phyloP scores from a whole-genome alignment of 371 early-diverging fungal genomes.

The Mucor sp. region DNA sequence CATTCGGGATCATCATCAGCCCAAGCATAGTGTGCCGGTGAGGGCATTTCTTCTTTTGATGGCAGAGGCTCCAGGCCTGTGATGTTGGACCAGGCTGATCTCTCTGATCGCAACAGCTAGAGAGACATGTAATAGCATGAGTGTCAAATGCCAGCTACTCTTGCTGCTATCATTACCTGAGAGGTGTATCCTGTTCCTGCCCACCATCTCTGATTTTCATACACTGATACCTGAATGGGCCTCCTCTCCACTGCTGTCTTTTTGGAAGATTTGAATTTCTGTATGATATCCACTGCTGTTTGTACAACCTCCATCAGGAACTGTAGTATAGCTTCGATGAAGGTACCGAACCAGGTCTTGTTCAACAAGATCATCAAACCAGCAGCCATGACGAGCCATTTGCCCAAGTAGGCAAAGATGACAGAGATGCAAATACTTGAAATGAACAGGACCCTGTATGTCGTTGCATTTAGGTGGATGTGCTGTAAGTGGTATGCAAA shows the following conservation, averaged over 20 bases:
- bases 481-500: conserved; percentile 40
- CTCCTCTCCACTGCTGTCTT: conserved; percentile 10
- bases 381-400: conserved; percentile 14
- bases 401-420: conserved; percentile 6
- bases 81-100: conserved; percentile 45
- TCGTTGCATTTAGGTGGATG: conserved; percentile 13
- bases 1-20: conserved; percentile 31
- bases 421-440: conserved; percentile 1
- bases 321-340: conserved; percentile 11
- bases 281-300: conserved; percentile 17
- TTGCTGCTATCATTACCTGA: conserved; percentile 29
- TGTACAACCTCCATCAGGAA: conserved; percentile 32
- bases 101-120: conserved; percentile 23
- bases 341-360: conserved; percentile 42
- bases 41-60: conserved; percentile 40
- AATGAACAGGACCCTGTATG: conserved; percentile 21
- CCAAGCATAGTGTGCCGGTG: conserved; percentile 47
- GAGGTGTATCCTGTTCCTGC: conserved; percentile 43
- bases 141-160: not conserved
- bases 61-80: conserved; percentile 38
- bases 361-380: conserved; percentile 39
- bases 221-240: conserved; percentile 36
- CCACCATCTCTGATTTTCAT: conserved; percentile 55
- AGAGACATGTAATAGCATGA: not conserved
- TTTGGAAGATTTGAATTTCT: conserved; percentile 1